Evolutionary conservation across 2,329 filamentous ascomycete species (phyloP).

Genomic region (Xylaria sp.): DNA sequence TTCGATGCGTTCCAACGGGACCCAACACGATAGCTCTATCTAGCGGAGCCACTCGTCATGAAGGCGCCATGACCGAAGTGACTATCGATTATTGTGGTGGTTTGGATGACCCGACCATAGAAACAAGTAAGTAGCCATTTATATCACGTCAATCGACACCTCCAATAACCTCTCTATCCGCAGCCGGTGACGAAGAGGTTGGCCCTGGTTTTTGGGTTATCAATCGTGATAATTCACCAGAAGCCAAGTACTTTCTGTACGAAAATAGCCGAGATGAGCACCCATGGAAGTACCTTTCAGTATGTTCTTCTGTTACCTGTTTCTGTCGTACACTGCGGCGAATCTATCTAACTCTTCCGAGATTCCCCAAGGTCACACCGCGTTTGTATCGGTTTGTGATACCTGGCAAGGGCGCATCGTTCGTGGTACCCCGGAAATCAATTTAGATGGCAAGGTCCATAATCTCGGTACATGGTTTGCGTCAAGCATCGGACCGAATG

Average conservation of each 20-base stretch:
- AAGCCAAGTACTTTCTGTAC: conserved; percentile 42
- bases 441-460: conserved; percentile 40
- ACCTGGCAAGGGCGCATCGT: conserved; percentile 44
- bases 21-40: not conserved
- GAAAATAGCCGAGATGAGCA: conserved; percentile 43
- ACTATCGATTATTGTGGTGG: conserved; percentile 31
- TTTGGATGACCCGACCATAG: conserved; percentile 18
- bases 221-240: conserved; percentile 40
- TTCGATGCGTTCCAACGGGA: conserved; percentile 1
- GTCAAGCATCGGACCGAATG: conserved; percentile 32
- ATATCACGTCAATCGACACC: not conserved
- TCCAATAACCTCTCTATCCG: not conserved
- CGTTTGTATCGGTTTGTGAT: conserved; percentile 44
- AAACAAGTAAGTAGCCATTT: conserved; percentile 28
- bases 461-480: conserved; percentile 44
- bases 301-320: conserved; percentile 24
- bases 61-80: not conserved
- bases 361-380: conserved; percentile 38
- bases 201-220: conserved; percentile 43
- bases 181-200: conserved; percentile 35
- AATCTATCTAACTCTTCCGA: conserved; percentile 15
- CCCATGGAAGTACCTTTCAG: conserved; percentile 45
- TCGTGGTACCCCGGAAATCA: conserved; percentile 39
- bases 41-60: not conserved
- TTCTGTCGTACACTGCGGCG: not conserved